These are phyloP conservation scores for Eruca vesicaria DNA, from an alignment of 441 rosid genomes.

Conservation along the genomic window DNA sequence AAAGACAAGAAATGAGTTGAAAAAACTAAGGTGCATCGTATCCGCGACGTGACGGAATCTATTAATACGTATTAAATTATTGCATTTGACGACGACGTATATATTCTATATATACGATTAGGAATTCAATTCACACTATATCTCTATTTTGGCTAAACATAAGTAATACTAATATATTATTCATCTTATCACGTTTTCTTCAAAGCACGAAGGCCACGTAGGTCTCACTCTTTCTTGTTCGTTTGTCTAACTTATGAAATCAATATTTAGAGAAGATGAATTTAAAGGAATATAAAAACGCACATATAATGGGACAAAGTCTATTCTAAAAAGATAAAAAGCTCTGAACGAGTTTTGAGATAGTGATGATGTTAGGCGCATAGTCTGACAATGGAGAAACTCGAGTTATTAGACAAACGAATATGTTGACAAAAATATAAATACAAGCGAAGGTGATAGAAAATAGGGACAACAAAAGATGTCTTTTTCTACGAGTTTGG, in stretches of 20 bases:
- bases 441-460: constrained; percentile 5
- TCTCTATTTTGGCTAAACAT: not conserved
- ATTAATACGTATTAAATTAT: not conserved
- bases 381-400: constrained; percentile 22
- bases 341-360: constrained; percentile 10
- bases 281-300: constrained; percentile 9
- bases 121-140: constrained; percentile 17
- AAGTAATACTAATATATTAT: not conserved
- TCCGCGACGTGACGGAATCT: constrained; percentile 16
- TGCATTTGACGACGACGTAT: constrained; percentile 4
- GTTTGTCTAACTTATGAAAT: constrained; percentile 16
- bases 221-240: constrained; percentile 20
- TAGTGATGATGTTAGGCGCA: constrained; percentile 34
- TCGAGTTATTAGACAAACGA: constrained; percentile 31
- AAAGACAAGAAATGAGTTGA: not conserved
- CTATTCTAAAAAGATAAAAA: constrained; percentile 27
- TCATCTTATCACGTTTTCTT: constrained; percentile 23
- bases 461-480: constrained; percentile 15
- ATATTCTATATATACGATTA: not conserved
- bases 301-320: constrained; percentile 29
- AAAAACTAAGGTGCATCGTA: not conserved
- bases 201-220: constrained; percentile 30
- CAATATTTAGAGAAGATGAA: constrained; percentile 1
- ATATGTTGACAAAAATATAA: constrained; percentile 15
- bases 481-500: constrained; percentile 24